Percentiles rank a stretch among this genome's conserved stretches.
These are phyloP conservation scores for Aspergillus sp. DNA, from an alignment of 2,329 filamentous ascomycete species.

Conservation along the genomic window DNA sequence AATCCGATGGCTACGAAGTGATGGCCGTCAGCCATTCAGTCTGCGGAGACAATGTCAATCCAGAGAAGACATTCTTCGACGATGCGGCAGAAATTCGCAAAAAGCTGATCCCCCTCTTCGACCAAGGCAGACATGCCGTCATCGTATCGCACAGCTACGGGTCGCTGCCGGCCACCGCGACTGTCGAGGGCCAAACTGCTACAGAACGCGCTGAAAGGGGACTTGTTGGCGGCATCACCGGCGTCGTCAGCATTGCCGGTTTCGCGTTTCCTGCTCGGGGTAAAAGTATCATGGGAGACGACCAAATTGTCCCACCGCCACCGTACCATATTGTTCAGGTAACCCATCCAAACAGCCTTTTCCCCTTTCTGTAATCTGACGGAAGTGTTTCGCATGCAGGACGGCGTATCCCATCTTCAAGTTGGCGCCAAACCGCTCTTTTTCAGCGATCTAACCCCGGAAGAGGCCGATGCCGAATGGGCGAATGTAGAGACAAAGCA, in stretches of 20 bases:
- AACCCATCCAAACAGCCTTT: not conserved
- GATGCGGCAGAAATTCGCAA: constrained; percentile 7
- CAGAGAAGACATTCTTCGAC: constrained; percentile 7
- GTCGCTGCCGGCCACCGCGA: constrained; percentile 27
- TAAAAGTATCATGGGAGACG: constrained; percentile 8
- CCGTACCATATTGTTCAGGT: constrained; percentile 11
- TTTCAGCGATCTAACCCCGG: not conserved
- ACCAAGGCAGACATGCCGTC: constrained; percentile 31
- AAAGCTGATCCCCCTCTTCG: constrained; percentile 6
- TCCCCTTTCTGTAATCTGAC: not conserved
- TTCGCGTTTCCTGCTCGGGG: constrained; percentile 9
- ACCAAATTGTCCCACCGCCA: constrained; percentile 3
- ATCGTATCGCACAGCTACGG: constrained; percentile 36
- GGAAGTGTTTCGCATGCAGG: not conserved
- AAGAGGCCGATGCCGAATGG: constrained; percentile 10
- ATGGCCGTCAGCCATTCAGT: constrained; percentile 4
- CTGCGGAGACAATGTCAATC: constrained; percentile 5
- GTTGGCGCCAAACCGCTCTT: not conserved
- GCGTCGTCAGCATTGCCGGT: constrained; percentile 9
- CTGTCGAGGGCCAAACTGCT: constrained; percentile 22
- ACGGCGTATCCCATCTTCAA: not conserved
- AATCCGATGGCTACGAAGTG: constrained; percentile 9
- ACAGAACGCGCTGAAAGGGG: constrained; percentile 10
- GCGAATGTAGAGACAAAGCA: constrained; percentile 5
- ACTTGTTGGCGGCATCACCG: constrained; percentile 8